Conservation (phyloP, 177 flowering plant species). For the Vitis hybrid region DNA sequence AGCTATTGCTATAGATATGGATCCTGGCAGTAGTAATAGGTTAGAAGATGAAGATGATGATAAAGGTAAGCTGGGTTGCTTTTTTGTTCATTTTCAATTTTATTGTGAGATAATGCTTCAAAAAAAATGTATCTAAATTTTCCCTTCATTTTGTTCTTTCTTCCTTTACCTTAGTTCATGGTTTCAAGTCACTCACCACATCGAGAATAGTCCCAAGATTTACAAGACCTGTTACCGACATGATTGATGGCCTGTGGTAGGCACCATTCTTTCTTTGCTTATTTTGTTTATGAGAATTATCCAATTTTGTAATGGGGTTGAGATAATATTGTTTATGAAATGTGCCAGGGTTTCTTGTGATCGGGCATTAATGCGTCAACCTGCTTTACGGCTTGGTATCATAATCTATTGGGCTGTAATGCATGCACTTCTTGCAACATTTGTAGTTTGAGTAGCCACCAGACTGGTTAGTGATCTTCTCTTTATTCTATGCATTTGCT, state of each 20-base stretch:
- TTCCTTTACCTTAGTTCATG: constrained; percentile 59
- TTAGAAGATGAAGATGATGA: constrained; percentile 91
- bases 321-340: constrained; percentile 8
- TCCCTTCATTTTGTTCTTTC: constrained; percentile 3
- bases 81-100: neutral
- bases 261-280: constrained; percentile 10
- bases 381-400: constrained; percentile 81
- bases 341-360: constrained; percentile 90
- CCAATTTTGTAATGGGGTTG: neutral
- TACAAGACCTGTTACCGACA: constrained; percentile 79
- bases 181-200: constrained; percentile 88
- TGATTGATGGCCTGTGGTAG: constrained; percentile 95
- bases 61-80: constrained; percentile 54
- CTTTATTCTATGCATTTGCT: neutral
- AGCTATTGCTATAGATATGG: constrained; percentile 78
- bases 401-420: constrained; percentile 81
- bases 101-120: neutral
- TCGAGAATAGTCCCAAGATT: constrained; percentile 87
- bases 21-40: constrained; percentile 36
- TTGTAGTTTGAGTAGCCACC: constrained; percentile 54
- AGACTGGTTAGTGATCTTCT: constrained; percentile 25
- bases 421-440: constrained; percentile 74
- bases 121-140: neutral
- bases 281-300: neutral
- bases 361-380: constrained; percentile 88